Evolutionary conservation across 805 yeast species (phyloP).

Genomic region (Yarrowia sp.): DNA sequence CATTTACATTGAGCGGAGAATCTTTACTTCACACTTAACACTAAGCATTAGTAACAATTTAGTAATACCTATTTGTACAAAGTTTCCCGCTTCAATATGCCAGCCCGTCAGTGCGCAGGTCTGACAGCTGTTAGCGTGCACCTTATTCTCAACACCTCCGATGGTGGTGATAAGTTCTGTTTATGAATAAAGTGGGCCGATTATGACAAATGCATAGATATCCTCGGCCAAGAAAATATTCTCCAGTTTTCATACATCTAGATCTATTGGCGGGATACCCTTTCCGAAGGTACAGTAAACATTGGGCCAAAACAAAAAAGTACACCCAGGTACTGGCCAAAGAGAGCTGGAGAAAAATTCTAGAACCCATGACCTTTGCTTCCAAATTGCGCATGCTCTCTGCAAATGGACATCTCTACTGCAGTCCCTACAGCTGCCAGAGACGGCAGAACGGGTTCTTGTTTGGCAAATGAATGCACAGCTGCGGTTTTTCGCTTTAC

Average conservation of each 20-base stretch:
- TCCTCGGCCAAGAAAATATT: not conserved
- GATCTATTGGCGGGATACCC: not conserved
- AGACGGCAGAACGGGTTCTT: not conserved
- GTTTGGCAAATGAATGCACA: not conserved
- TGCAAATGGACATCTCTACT: slow-evolving; percentile 6
- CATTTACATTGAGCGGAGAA: too few relatives aligned
- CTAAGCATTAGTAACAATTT: too few relatives aligned
- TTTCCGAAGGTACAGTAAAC: too few relatives aligned
- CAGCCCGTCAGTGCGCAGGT: too few relatives aligned
- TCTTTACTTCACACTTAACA: too few relatives aligned
- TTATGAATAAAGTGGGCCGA: not conserved
- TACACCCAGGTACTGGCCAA: not conserved
- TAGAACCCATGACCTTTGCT: not conserved
- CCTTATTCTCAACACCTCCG: too few relatives aligned
- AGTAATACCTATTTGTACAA: too few relatives aligned
- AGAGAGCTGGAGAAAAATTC: not conserved
- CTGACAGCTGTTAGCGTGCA: too few relatives aligned
- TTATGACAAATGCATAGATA: too few relatives aligned
- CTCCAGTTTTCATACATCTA: too few relatives aligned
- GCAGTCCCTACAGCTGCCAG: not conserved
- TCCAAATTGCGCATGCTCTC: not conserved
- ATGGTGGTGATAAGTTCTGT: too few relatives aligned
- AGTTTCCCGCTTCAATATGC: too few relatives aligned
- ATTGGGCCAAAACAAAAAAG: not conserved
- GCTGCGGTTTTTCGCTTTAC: slow-evolving; percentile 6